Evolutionary conservation across 768 basidiomycete genomes (phyloP).

Genomic region (Kwoniella botswanensis): DNA sequence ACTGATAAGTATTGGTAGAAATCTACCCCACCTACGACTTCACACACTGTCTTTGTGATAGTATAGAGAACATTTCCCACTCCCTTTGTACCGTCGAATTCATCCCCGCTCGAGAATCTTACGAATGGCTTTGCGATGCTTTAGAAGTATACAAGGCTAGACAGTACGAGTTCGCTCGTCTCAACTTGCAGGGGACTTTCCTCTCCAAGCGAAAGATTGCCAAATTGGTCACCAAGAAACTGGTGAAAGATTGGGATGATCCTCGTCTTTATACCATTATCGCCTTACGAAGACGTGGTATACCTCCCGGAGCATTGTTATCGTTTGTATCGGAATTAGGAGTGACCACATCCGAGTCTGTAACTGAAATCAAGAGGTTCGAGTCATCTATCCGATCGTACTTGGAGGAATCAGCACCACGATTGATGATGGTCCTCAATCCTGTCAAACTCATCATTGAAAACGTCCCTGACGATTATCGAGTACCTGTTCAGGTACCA

Average conservation of each 20-base stretch:
- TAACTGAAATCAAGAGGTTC: conserved; percentile 85
- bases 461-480: conserved; percentile 85
- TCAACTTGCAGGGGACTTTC: conserved; percentile 91
- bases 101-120: conserved; percentile 91
- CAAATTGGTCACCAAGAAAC: conserved; percentile 78
- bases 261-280: conserved; percentile 96
- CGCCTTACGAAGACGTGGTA: conserved; percentile 88
- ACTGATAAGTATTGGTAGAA: conserved; percentile 38
- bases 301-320: conserved; percentile 94
- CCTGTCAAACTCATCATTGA: conserved; percentile 91
- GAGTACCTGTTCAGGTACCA: conserved; percentile 82
- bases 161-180: conserved; percentile 94
- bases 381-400: conserved; percentile 87
- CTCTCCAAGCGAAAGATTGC: conserved; percentile 96
- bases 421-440: conserved; percentile 86
- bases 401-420: conserved; percentile 83
- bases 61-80: conserved; percentile 98
- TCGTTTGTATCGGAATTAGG: conserved; percentile 94
- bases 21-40: conserved; percentile 99
- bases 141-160: conserved; percentile 96
- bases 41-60: conserved; percentile 97
- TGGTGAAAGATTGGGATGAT: conserved; percentile 95
- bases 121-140: conserved; percentile 98
- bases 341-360: conserved; percentile 81
- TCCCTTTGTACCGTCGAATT: conserved; percentile 97